A percentile compares a stretch with the other conserved stretches of the same genome.
phyloP scores from a whole-genome alignment of 257 asterid genomes.

The Cynanchum wilfordii region DNA sequence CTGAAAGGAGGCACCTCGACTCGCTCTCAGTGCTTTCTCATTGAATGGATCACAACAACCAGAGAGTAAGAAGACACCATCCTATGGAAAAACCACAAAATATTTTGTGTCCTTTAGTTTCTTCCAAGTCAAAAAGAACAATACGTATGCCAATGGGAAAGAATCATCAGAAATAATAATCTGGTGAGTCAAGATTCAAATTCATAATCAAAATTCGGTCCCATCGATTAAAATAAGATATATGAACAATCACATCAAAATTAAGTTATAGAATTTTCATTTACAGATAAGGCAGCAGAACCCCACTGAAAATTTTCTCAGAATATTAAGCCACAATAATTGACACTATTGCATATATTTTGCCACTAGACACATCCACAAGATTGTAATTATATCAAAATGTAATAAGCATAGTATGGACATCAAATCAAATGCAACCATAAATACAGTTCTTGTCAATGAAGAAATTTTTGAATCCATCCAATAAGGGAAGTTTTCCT shows the following conservation, averaged over 20 bases:
- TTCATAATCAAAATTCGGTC: not conserved
- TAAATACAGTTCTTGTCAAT: not conserved
- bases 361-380: not conserved
- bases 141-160: not conserved
- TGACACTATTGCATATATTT: not conserved
- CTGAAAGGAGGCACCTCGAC: constrained; percentile 93
- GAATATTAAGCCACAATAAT: not conserved
- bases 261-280: not conserved
- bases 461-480: not conserved
- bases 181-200: not conserved
- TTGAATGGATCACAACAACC: constrained; percentile 99
- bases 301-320: not conserved
- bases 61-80: constrained; percentile 74
- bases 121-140: not conserved
- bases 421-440: not conserved
- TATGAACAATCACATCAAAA: not conserved
- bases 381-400: not conserved
- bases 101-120: not conserved
- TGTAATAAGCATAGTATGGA: not conserved
- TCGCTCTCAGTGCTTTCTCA: constrained; percentile 85
- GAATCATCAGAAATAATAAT: not conserved
- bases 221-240: not conserved
- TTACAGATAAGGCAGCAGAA: not conserved
- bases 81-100: constrained; percentile 34
- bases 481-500: constrained; percentile 9